These are phyloP conservation scores for Trichoderma lentiforme DNA, from an alignment of 2,329 filamentous ascomycete genomes.

Conservation along the genomic window DNA sequence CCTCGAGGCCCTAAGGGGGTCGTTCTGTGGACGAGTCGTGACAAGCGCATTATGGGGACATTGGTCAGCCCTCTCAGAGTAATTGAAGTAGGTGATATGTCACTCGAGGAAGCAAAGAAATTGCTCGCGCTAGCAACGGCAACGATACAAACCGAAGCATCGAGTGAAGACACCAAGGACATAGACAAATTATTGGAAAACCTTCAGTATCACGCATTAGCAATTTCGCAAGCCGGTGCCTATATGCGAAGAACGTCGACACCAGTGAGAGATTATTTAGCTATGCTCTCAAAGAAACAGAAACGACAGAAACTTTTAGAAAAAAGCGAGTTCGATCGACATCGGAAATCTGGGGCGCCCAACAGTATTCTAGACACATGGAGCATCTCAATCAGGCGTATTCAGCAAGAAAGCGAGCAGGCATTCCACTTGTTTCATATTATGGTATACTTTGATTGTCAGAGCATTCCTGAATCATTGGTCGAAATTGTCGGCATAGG, in stretches of 20 bases:
- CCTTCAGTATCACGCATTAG: not conserved
- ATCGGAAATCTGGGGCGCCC: not conserved
- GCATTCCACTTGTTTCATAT: not conserved
- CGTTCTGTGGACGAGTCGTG: not conserved
- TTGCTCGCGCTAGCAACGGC: not conserved
- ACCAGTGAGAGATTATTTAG: too few species aligned
- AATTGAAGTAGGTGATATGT: too few species aligned
- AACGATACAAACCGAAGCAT: not conserved
- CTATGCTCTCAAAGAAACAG: not conserved
- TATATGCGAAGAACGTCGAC: not conserved
- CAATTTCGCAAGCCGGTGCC: not conserved
- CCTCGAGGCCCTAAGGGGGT: not conserved
- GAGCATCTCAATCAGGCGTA: not conserved
- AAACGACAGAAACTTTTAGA: not conserved
- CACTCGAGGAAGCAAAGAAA: not conserved
- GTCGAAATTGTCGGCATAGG: not conserved
- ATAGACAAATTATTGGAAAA: not conserved
- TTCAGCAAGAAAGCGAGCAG: not conserved
- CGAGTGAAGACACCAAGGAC: not conserved
- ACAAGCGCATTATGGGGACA: too few species aligned
- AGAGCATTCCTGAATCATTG: rapidly evolving
- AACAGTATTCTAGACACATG: not conserved
- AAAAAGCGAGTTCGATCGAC: not conserved
- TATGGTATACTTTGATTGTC: not conserved
- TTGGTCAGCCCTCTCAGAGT: too few species aligned